These are phyloP conservation scores for Neurospora pannonica DNA, from an alignment of 495 filamentous ascomycete species.

Conservation along the genomic window DNA sequence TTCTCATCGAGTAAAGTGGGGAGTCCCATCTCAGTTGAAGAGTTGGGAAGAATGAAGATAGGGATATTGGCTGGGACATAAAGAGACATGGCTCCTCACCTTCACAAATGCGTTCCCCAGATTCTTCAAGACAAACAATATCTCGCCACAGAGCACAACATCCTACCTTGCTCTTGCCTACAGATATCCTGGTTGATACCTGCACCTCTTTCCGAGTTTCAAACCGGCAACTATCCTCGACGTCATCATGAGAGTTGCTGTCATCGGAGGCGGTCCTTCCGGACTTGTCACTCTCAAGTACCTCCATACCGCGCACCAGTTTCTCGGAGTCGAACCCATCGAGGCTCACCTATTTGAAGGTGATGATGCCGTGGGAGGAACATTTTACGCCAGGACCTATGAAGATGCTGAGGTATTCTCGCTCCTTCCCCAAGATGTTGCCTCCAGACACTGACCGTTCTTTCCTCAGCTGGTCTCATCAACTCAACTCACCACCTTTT, in stretches of 20 bases:
- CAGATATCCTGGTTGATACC: not conserved
- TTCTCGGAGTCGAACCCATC: slow-evolving; percentile 21
- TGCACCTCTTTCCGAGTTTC: not conserved
- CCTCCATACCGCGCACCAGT: slow-evolving; percentile 23
- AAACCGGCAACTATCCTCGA: not conserved
- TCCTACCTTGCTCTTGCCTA: not conserved
- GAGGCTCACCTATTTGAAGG: slow-evolving; percentile 23
- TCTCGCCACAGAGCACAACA: not conserved
- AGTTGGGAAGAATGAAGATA: no score
- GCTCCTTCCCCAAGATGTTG: not conserved
- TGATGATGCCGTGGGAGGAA: slow-evolving; percentile 19
- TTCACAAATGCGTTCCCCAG: not conserved
- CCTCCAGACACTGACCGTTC: not conserved
- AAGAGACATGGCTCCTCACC: not conserved
- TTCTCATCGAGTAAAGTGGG: not conserved
- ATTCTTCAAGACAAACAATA: not conserved
- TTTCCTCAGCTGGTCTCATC: slow-evolving; percentile 29
- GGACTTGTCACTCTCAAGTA: slow-evolving; percentile 39
- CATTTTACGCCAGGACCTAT: slow-evolving; percentile 23
- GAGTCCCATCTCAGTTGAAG: not conserved
- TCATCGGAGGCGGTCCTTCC: slow-evolving; percentile 37
- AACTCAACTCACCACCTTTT: slow-evolving; percentile 32
- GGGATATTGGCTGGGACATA: not conserved
- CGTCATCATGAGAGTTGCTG: slow-evolving; percentile 20
- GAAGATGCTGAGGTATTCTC: slow-evolving; percentile 24